These are phyloP conservation scores for Sistotremastrum niveocremeum DNA, from an alignment of 768 basidiomycete species.

Conservation along the genomic window DNA sequence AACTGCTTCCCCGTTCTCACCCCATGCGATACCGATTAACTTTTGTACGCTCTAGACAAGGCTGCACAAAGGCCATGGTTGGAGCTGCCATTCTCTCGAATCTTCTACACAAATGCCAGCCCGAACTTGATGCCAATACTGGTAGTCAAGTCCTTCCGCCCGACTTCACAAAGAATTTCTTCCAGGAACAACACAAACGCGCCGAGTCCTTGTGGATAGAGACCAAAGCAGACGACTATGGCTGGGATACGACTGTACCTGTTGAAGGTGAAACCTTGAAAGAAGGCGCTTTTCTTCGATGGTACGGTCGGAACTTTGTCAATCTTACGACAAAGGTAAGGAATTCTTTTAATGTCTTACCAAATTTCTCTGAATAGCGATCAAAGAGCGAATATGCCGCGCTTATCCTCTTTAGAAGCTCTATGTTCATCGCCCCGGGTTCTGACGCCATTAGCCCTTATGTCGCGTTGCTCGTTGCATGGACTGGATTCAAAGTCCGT, in stretches of 20 bases:
- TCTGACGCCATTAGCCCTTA: too few species aligned
- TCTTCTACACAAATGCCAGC: neutral
- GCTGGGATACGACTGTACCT: constrained; percentile 5
- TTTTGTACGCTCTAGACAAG: neutral
- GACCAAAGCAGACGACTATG: constrained; percentile 6
- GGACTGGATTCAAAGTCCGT: too few species aligned
- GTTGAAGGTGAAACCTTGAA: constrained; percentile 5
- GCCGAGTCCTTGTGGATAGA: neutral
- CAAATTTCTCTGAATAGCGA: too few species aligned
- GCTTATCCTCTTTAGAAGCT: too few species aligned
- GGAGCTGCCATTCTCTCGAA: neutral
- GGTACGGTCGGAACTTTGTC: constrained; percentile 4
- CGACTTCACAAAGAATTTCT: constrained; percentile 6
- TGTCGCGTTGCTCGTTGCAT: too few species aligned
- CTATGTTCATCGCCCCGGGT: too few species aligned
- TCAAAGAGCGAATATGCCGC: too few species aligned
- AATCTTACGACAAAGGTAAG: constrained; percentile 3
- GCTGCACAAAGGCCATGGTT: constrained; percentile 1
- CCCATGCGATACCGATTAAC: neutral
- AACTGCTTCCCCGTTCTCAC: neutral
- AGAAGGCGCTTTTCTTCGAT: neutral
- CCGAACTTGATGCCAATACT: neutral
- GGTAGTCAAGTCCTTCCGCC: neutral
- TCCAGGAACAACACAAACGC: constrained; percentile 2
- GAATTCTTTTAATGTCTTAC: neutral